Conservation (phyloP, 2,329 filamentous ascomycete genomes). For the Stromatinia cepivora region DNA sequence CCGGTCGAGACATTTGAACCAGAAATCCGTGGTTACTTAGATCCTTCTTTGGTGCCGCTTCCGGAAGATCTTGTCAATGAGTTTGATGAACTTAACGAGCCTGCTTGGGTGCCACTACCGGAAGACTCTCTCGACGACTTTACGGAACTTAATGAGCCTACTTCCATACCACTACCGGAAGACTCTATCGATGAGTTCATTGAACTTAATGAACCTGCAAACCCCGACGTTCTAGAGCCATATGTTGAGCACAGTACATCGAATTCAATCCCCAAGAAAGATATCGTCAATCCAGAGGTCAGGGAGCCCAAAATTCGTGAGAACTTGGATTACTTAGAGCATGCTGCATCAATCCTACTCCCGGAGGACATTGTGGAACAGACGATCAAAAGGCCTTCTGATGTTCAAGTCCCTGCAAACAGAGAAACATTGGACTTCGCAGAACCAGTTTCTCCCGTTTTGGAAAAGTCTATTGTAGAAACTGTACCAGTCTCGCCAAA, state of each 20-base stretch:
- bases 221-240: background rate
- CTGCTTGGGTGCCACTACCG: too few species aligned
- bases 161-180: background rate
- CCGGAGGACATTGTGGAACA: background rate
- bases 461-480: constrained; percentile 6
- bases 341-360: constrained; percentile 3
- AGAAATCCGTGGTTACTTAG: background rate
- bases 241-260: background rate
- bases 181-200: background rate
- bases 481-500: constrained; percentile 26
- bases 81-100: background rate
- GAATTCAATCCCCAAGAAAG: too few species aligned
- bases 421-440: background rate
- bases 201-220: background rate
- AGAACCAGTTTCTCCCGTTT: background rate
- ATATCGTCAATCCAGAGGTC: background rate
- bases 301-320: background rate
- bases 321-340: background rate
- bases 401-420: background rate
- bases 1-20: background rate
- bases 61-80: background rate
- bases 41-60: background rate
- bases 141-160: background rate
- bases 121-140: too few species aligned
- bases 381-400: background rate